Base-by-base conservation (phyloP, 805 yeast species). In the Pichia nakasei region DNA sequence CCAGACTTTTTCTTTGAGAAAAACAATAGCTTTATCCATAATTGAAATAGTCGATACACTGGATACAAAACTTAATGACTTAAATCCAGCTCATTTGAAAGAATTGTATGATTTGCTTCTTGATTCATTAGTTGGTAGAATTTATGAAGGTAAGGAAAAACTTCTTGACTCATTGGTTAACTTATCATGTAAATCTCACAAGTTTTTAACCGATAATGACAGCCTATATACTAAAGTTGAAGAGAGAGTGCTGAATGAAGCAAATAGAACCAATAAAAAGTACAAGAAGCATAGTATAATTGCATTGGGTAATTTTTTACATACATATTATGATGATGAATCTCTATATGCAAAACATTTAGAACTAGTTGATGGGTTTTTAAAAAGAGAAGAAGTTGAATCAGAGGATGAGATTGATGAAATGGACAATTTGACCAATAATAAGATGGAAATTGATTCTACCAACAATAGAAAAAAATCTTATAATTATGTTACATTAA, bases 81-180 rank as follows among this genome's bases (percentile, higher is more conserved):
- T 50, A n/a, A 36, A 55, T 36, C 43, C 50, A 7, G 19, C 46
- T 3, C 43, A 55, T 27, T 40, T 59, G 15, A 22, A 58, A 4
- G 56, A 55, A n/a, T 58, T 86, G 17, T 75, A 84, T 46, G 61
- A 66, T 0, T 65, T 78, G 7, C 65, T 86, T 38, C 57, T 84
- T 17, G 71, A 70, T 24, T 77, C 94, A 0, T 69, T 80, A 44
- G 68, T 71, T 44, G 96, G 96, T 1, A 76, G 94, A 47, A 75
- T 91, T 9, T 91, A 96, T 93, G 70, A 72, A 15, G 97, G 97
- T 6, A 91, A 91, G 55, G 96, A 88, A 52, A 61, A 69, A 24
- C 72, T 93, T 1, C 65, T 87, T 18, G 78, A 76, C 32, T 85
- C 96, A 0, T 64, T 89, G 43, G 82, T 85, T 0, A 62, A 76